phyloP scores from a whole-genome alignment of 768 basidiomycete genomes.

The Tylopilus rubrobrunneus region DNA sequence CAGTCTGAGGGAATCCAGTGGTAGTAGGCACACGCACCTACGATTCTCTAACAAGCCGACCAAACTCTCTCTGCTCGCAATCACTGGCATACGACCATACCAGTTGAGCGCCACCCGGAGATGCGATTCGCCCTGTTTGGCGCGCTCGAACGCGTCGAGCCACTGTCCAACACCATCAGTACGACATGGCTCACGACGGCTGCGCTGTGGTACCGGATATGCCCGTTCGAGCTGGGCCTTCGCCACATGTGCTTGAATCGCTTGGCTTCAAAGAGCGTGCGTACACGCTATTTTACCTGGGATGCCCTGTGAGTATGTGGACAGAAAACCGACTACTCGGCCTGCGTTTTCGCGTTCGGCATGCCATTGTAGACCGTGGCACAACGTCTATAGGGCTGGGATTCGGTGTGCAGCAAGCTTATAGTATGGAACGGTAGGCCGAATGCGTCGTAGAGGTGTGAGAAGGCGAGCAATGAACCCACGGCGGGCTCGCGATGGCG shows the following conservation, averaged over 20 bases:
- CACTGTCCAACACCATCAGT: slow-evolving; percentile 33
- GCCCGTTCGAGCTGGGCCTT: slow-evolving; percentile 44
- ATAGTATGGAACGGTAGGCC: slow-evolving; percentile 64
- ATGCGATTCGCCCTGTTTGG: slow-evolving; percentile 49
- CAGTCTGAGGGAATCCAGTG: neutral
- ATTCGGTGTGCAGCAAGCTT: slow-evolving; percentile 64
- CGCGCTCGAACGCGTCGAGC: slow-evolving; percentile 53
- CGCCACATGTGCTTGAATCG: slow-evolving; percentile 49
- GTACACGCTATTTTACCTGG: slow-evolving; percentile 60
- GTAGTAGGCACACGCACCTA: slow-evolving; percentile 38
- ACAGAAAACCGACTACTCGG: neutral
- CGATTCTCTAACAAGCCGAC: slow-evolving; percentile 44
- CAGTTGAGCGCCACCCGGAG: slow-evolving; percentile 45
- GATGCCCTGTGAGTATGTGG: neutral
- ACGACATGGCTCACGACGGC: neutral
- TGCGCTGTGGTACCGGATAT: slow-evolving; percentile 46
- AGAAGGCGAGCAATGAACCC: slow-evolving; percentile 44
- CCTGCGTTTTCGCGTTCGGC: slow-evolving; percentile 56
- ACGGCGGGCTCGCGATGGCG: slow-evolving; percentile 45
- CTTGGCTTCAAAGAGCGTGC: slow-evolving; percentile 49
- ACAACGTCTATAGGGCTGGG: slow-evolving; percentile 77
- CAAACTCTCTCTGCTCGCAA: slow-evolving; percentile 46
- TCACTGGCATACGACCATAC: slow-evolving; percentile 57
- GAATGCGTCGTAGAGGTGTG: slow-evolving; percentile 53
- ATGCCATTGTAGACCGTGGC: slow-evolving; percentile 59